Percentiles rank a stretch among this genome's conserved stretches.
phyloP scores from a whole-genome alignment of 208 protist genomes.

The Crithidia sp. region DNA sequence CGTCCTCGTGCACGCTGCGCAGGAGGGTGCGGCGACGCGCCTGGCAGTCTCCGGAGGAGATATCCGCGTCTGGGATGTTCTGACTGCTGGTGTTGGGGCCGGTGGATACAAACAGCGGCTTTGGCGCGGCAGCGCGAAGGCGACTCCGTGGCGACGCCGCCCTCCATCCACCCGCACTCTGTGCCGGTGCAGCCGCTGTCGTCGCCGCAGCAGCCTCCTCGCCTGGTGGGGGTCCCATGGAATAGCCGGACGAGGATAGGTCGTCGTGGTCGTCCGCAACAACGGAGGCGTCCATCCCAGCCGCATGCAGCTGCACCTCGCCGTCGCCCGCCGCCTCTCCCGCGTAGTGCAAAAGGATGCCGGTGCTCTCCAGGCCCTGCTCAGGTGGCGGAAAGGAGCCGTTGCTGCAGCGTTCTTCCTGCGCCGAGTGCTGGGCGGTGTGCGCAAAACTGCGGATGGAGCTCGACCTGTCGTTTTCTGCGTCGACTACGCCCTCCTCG shows the following conservation, averaged over 20 bases:
- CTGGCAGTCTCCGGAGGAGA: background rate
- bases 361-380: background rate
- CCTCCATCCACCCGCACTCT: too few relatives aligned
- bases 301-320: too few relatives aligned
- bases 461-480: background rate
- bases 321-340: background rate
- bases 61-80: background rate
- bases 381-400: background rate
- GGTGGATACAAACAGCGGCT: background rate
- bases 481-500: background rate
- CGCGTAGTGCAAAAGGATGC: background rate
- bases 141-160: too few relatives aligned
- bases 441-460: background rate
- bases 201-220: background rate
- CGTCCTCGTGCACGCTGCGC: conserved; percentile 19
- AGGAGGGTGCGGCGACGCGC: conserved; percentile 2
- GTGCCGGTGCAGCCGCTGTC: too few relatives aligned
- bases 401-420: background rate
- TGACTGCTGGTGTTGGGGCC: background rate
- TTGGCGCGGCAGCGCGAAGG: too few relatives aligned
- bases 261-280: background rate
- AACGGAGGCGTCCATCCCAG: too few relatives aligned
- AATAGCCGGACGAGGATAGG: conserved; percentile 24
- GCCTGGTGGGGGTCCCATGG: conserved; percentile 21
- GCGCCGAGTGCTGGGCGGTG: background rate